Evolutionary conservation across 1,139 yeast species (phyloP).

Genomic region (Hanseniaspora sp.): DNA sequence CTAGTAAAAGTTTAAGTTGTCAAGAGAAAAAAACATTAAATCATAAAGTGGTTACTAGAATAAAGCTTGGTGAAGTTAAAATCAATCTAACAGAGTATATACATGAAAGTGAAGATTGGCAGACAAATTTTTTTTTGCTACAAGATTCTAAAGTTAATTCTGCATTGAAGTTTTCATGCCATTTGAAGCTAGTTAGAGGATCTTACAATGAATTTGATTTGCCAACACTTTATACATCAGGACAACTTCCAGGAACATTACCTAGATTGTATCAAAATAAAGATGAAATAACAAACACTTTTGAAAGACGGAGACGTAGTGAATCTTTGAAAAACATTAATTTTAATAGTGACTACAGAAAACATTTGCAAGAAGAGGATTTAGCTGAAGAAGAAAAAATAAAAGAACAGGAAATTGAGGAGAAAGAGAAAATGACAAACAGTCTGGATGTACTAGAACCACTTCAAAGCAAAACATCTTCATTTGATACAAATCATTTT

Average conservation of each 20-base stretch:
- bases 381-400: not conserved
- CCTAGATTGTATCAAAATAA: conserved; percentile 13
- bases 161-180: conserved; percentile 45
- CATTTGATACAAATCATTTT: no score
- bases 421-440: no score
- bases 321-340: not conserved
- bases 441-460: no score
- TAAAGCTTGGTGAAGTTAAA: conserved; percentile 51
- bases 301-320: not conserved
- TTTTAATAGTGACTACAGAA: not conserved
- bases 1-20: not conserved
- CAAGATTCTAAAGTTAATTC: conserved; percentile 76
- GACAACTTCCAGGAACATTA: conserved; percentile 22
- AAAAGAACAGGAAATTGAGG: not conserved
- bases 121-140: conserved; percentile 51
- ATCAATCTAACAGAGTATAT: conserved; percentile 66
- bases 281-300: conserved; percentile 1
- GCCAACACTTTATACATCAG: conserved; percentile 19
- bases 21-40: not conserved
- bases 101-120: conserved; percentile 40
- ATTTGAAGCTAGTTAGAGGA: conserved; percentile 39
- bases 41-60: conserved; percentile 21
- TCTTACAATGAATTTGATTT: conserved; percentile 26
- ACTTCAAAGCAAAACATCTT: no score
- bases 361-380: not conserved